phyloP scores from a whole-genome alignment of 768 basidiomycete species.

The Suillus ampliporus region DNA sequence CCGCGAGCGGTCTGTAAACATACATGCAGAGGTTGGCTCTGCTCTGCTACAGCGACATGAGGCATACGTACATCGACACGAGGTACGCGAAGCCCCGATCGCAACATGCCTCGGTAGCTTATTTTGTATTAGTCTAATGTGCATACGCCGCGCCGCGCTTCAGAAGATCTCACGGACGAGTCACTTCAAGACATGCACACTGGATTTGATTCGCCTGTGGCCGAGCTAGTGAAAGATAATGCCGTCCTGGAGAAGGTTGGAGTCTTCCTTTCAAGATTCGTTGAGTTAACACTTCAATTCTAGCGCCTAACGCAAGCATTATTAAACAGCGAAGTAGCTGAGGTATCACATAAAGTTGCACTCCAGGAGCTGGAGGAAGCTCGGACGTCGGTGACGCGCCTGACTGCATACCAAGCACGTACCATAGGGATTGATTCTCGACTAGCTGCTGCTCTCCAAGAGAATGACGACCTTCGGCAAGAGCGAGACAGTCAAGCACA shows the following conservation, averaged over 20 bases:
- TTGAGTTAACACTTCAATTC: slow-evolving; percentile 1
- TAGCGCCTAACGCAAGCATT: slow-evolving; percentile 82
- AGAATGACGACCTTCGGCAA: slow-evolving; percentile 84
- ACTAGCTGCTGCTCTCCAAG: slow-evolving; percentile 66
- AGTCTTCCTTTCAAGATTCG: slow-evolving; percentile 1
- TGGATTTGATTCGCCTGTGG: slow-evolving; percentile 41
- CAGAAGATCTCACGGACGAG: slow-evolving; percentile 18
- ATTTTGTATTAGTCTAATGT: slow-evolving; percentile 23
- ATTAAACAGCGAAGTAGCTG: slow-evolving; percentile 81
- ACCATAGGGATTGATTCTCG: slow-evolving; percentile 74
- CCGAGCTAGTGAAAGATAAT: slow-evolving; percentile 58
- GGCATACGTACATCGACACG: slow-evolving; percentile 77
- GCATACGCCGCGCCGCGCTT: slow-evolving; percentile 20
- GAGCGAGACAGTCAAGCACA: slow-evolving; percentile 77
- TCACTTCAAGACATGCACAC: slow-evolving; percentile 18
- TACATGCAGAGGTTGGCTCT: slow-evolving; percentile 79
- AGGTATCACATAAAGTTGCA: slow-evolving; percentile 76
- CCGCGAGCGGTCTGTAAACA: slow-evolving; percentile 10
- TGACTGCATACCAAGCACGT: slow-evolving; percentile 72
- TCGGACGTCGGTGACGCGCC: slow-evolving; percentile 64
- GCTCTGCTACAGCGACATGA: slow-evolving; percentile 87
- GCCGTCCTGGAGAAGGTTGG: slow-evolving; percentile 53
- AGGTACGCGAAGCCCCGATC: slow-evolving; percentile 48
- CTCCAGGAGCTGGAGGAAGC: slow-evolving; percentile 79
- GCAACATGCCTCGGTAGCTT: slow-evolving; percentile 17